Evolutionary conservation across 2,329 filamentous ascomycete species (phyloP).

Genomic region (Sclerotinia glacialis): DNA sequence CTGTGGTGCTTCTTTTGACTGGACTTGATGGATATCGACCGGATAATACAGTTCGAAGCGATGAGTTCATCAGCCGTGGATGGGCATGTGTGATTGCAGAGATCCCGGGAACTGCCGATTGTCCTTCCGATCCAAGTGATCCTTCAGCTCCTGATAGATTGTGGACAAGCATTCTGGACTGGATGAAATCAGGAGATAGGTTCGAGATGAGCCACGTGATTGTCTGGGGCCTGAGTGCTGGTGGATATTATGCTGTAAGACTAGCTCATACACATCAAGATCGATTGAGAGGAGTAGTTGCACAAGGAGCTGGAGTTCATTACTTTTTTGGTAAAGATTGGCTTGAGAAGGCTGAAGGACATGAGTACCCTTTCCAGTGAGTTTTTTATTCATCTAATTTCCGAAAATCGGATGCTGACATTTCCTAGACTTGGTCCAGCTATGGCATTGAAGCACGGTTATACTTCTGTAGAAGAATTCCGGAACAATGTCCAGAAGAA

Average conservation of each 20-base stretch:
- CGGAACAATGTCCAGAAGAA: slow-evolving; percentile 53
- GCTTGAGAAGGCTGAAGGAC: slow-evolving; percentile 60
- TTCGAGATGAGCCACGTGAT: slow-evolving; percentile 58
- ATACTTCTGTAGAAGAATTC: slow-evolving; percentile 54
- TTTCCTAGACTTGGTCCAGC: slow-evolving; percentile 49
- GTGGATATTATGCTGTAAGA: slow-evolving; percentile 66
- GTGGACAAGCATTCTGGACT: slow-evolving; percentile 60
- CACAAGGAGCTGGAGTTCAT: slow-evolving; percentile 62
- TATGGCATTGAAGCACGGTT: slow-evolving; percentile 63
- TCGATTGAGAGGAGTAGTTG: slow-evolving; percentile 54
- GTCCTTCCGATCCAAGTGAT: slow-evolving; percentile 60
- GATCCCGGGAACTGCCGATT: slow-evolving; percentile 67
- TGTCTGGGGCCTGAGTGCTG: slow-evolving; percentile 63
- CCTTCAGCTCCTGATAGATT: slow-evolving; percentile 58
- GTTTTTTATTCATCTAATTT: slow-evolving; percentile 31
- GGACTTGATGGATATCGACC: slow-evolving; percentile 62
- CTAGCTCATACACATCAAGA: slow-evolving; percentile 64
- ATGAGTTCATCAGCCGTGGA: slow-evolving; percentile 61
- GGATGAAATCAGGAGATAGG: slow-evolving; percentile 50
- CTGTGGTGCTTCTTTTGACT: slow-evolving; percentile 56
- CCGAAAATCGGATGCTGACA: slow-evolving; percentile 8
- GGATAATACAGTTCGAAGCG: slow-evolving; percentile 58
- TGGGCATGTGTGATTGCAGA: slow-evolving; percentile 63
- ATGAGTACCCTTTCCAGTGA: slow-evolving; percentile 63
- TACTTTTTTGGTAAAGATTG: slow-evolving; percentile 59